Evolutionary conservation across 2,329 filamentous ascomycete species (phyloP), one percentile per base, ranked within the genome.

Genomic region (Calonectria pseudoreteaudii): DNA sequence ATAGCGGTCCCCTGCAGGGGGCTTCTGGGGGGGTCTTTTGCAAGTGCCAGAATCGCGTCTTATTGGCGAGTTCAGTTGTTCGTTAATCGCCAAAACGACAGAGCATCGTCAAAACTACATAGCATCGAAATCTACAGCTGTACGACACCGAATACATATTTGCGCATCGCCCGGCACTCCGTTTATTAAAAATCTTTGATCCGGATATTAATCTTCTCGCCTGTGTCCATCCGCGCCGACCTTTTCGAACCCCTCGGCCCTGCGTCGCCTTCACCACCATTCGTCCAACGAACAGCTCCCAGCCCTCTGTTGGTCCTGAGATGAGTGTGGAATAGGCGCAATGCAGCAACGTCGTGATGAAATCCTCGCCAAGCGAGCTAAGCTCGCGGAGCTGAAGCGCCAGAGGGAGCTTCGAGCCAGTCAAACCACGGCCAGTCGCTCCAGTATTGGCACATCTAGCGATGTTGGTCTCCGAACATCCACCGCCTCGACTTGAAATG

Each of bases 321-420:
- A 90, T 90, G 89, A 86, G 87, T 85, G 81, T 82, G 80, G 80
- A 83, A 79, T 82, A 76, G 82, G 75, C 85, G 86, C 82, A 78
- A 93, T 93, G 89, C 92, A 93, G 87, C 93, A 96, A 89, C 94
- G 96, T 81, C 94, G 95, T 88, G 95, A 98, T 88, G 97, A 99
- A 88, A 98, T 99, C 80, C 89, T 97, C 80, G 96, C 95, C 79
- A 99, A 99, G 88, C 96, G 95, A 89, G 96, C 96, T 76, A 98
- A 97, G 89, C 95, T 99, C 81, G 96, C 95, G 65, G 97, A 98
- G 90, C 91, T 99, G 78, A 98, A 98, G 88, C 92, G 94, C 75
- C 95, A 98, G 87, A 92, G 97, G 80, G 95, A 97, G 84, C 87
- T 96, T 80, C 91, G 96, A 73, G 91, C 94, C 77, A 94, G 91